Evolutionary conservation across 352 stramenopile genomes (phyloP), one percentile per base, ranked within the genome.

Genomic region (Saprolegnia parasitica): DNA sequence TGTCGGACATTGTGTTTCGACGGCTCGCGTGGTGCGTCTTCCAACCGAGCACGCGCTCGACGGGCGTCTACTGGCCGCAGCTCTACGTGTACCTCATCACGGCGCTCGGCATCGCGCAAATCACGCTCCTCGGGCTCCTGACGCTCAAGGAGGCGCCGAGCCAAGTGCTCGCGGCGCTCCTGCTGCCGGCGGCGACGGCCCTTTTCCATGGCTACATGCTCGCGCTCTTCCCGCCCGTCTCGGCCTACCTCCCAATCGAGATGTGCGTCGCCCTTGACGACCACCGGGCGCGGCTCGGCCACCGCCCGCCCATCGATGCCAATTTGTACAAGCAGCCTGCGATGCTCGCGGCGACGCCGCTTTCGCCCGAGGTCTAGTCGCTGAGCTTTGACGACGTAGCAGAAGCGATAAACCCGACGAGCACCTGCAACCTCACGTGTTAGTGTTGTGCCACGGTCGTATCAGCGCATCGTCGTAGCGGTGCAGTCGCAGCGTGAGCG

Each of bases 21-120:
- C 80, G 83, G 58, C 85, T 83, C 55, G 81, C 87, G 42, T 80
- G 88, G 55, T 88, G 85, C 32, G 81, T 93, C 49, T 86, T 86
- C 68, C 76, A 78, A 21, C 75, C 80, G 35, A 56, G 20, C 18
- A 35, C 23, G 18, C 63, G 55, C 13, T 70, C 63, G 37, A 70
- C 63, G 6, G 63, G 63, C 61, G 23, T 70, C 18, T 52, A 62
- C 72, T 92, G 82, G 82, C 80, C 79, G 57, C 78, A 79, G 42
- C 74, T 92, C 2, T 92, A 89, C 72, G 76, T 71, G 47, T 91
- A 88, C 61, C 74, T 88, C 56, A 78, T 90, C 29, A 76, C 73
- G 8, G 82, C 82, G 56, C 73, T 92, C 21, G 61, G 87, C 32
- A 82, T 92, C 46, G 77, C 73, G 39, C 84, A 92, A 61, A 73